Evolutionary conservation across 192 early-diverging fungal species (phyloP).

Genomic region (Coemansia guatemalensis): DNA sequence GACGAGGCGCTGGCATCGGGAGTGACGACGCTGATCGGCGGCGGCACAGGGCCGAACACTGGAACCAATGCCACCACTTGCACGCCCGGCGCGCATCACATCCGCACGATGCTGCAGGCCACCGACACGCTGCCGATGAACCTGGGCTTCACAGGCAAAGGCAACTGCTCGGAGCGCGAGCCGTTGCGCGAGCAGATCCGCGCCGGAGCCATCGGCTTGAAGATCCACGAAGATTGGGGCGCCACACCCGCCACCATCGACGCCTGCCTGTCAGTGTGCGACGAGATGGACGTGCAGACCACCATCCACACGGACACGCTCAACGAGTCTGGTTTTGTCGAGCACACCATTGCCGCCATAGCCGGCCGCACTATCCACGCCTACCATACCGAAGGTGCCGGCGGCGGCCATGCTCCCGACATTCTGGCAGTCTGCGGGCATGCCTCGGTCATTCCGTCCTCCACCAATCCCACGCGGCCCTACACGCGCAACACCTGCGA

Average conservation of each 20-base stretch:
- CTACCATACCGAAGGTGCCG: constrained; percentile 96
- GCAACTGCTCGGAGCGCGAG: constrained; percentile 68
- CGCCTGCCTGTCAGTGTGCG: constrained; percentile 79
- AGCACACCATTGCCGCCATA: constrained; percentile 85
- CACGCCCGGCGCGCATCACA: constrained; percentile 79
- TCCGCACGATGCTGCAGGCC: constrained; percentile 86
- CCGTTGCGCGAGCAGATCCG: constrained; percentile 81
- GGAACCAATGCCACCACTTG: constrained; percentile 97
- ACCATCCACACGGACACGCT: constrained; percentile 97
- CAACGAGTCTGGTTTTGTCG: constrained; percentile 97
- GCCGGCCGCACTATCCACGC: constrained; percentile 92
- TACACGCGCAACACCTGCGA: constrained; percentile 94
- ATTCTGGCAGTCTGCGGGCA: constrained; percentile 76
- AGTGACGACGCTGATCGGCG: constrained; percentile 83
- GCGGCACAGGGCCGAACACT: constrained; percentile 94
- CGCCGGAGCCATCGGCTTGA: constrained; percentile 85
- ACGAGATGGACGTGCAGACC: constrained; percentile 82
- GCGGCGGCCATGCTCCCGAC: constrained; percentile 92
- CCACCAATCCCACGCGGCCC: constrained; percentile 95
- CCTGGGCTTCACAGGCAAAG: constrained; percentile 95
- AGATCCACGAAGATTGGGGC: constrained; percentile 97
- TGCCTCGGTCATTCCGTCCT: constrained; percentile 87
- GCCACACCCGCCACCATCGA: constrained; percentile 94
- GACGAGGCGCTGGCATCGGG: constrained; percentile 81
- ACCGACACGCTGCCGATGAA: constrained; percentile 91